Evolutionary conservation across 1,284 basidiomycete genomes (phyloP), one percentile per base, ranked within the genome.

Genomic region (Tilletia caries): DNA sequence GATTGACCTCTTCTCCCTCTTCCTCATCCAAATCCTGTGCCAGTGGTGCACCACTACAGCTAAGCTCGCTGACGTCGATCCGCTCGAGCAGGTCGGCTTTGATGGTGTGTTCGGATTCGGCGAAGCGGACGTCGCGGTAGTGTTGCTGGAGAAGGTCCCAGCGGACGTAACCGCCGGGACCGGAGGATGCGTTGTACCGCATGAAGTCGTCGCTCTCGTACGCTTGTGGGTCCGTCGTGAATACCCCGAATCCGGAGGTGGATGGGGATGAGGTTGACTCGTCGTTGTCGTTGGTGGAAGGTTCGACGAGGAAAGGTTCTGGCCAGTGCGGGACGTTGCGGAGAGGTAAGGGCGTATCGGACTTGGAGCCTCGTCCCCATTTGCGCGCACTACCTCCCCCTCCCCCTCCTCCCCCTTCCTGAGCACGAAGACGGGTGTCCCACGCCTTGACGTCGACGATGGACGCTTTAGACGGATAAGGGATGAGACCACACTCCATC

Each of bases 111-210:
- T 62, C 58, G 29, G 58, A 20, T 2, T 62, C 58, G 1, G 58
- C 58, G n/a, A 34, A 34, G 10, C 58, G 58, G 15, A 62, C 34
- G 58, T 62, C 32, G 20, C 18, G 32, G 29, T 62, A 62, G 32
- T 62, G 58, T 29, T 62, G 58, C 23, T 62, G 58, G 6, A 62
- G 58, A 25, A 62, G 58, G 32, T 62, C 58, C 58, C 58, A 62
- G 27, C 58, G 58, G 32, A 62, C n/a, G 32, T 62, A 62, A 3
- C 58, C 58, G 33, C 58, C 58, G 12, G 58, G 32, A 33, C 58
- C 58, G 18, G 18, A 15, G 10, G 58, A 34, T 18, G 58, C 58
- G 18, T 62, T 62, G 58, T 32, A 62, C 6, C 32, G 27, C 27
- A 33, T 37, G n/a, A 62, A 62, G 33, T 62, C 58, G 18, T 62